phyloP scores from a whole-genome alignment of 2,329 filamentous ascomycete species.

The Dryadomyces quercivorus region DNA sequence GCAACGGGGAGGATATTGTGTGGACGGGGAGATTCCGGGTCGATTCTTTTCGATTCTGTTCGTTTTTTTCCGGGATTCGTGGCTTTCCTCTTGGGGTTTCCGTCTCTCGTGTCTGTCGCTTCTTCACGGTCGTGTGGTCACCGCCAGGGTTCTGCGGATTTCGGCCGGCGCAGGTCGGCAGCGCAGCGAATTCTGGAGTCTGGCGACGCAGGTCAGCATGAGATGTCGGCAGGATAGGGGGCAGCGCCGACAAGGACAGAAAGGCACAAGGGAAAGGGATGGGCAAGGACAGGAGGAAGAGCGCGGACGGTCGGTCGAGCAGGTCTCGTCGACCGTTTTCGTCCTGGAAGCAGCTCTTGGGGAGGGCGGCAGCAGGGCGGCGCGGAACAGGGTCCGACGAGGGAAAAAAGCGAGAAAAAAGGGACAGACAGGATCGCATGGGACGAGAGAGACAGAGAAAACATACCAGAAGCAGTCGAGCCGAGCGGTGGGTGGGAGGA shows the following conservation, averaged over 20 bases:
- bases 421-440: slow-evolving; percentile 8
- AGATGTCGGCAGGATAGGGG: too few species aligned
- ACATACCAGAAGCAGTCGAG: slow-evolving; percentile 10
- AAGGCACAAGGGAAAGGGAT: not conserved
- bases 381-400: not conserved
- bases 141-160: slow-evolving; percentile 2
- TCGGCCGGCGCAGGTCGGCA: slow-evolving; percentile 1
- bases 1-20: too few species aligned
- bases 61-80: too few species aligned
- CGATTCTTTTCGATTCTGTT: too few species aligned
- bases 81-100: too few species aligned
- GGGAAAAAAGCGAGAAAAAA: slow-evolving; percentile 4
- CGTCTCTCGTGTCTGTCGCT: too few species aligned
- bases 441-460: slow-evolving; percentile 4
- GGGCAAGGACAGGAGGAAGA: not conserved
- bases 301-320: not conserved
- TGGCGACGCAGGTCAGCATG: not conserved
- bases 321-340: too few species aligned
- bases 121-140: not conserved
- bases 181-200: not conserved
- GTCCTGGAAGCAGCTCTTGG: not conserved
- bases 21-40: too few species aligned
- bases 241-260: too few species aligned
- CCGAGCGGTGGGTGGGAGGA: slow-evolving; percentile 5
- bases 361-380: not conserved